Percentiles rank a stretch among this genome's conserved stretches.
These are phyloP conservation scores for Endothia cerciana DNA, from an alignment of 2,329 filamentous ascomycete genomes.

Conservation along the genomic window DNA sequence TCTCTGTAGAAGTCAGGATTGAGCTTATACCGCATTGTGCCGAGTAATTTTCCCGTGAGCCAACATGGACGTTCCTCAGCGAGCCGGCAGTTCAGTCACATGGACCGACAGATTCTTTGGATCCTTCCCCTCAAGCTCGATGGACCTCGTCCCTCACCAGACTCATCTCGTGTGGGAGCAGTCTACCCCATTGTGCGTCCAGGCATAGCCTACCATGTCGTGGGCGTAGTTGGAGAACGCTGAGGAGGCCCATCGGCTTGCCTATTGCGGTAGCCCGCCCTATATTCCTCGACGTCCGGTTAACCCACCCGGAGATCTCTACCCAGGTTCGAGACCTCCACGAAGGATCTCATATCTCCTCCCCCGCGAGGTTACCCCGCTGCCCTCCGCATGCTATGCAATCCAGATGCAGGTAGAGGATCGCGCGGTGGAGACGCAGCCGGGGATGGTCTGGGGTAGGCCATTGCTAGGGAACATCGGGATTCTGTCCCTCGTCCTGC, in stretches of 20 bases:
- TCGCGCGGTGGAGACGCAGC: neutral
- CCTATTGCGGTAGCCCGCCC: constrained; percentile 24
- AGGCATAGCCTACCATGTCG: neutral
- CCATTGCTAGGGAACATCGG: no score
- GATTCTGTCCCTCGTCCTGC: neutral
- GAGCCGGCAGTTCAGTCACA: neutral
- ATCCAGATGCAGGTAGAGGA: neutral
- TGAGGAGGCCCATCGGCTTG: constrained; percentile 17
- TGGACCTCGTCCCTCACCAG: neutral
- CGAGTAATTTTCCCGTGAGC: neutral
- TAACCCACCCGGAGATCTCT: neutral
- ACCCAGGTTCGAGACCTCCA: neutral
- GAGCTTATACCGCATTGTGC: neutral
- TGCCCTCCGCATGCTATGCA: constrained; percentile 12
- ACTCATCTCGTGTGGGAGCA: no score
- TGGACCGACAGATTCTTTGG: neutral
- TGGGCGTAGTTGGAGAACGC: neutral
- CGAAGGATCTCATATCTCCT: neutral
- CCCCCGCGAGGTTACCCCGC: constrained; percentile 11
- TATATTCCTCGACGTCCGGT: neutral
- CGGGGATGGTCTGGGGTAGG: neutral
- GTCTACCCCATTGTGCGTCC: neutral
- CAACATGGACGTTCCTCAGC: no score
- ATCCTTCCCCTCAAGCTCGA: neutral
- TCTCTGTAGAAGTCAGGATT: neutral